phyloP scores from a whole-genome alignment of 2,329 filamentous ascomycete genomes.

The Pseudogymnoascus sp. region DNA sequence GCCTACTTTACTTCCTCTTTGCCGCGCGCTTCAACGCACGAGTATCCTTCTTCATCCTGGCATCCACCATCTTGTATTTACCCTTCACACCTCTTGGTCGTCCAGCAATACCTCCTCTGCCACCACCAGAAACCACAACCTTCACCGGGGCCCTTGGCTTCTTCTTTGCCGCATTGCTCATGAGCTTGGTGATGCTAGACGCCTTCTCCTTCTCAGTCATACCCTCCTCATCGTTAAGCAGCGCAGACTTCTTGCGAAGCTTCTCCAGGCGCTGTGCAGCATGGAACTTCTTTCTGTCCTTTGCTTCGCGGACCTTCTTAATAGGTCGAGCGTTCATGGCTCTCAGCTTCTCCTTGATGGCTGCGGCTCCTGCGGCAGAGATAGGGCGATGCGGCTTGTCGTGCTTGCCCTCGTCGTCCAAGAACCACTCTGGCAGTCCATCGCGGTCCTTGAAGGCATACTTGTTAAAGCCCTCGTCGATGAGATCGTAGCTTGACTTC shows the following conservation, averaged over 20 bases:
- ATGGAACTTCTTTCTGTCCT: conserved; percentile 95
- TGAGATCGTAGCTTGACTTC: conserved; percentile 67
- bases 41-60: conserved; percentile 93
- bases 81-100: conserved; percentile 89
- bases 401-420: conserved; percentile 83
- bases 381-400: conserved; percentile 83
- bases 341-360: conserved; percentile 89
- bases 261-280: conserved; percentile 86
- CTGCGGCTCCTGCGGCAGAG: conserved; percentile 76
- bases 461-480: conserved; percentile 92
- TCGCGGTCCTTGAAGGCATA: conserved; percentile 84
- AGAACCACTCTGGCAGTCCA: conserved; percentile 93
- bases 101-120: conserved; percentile 77
- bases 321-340: conserved; percentile 93
- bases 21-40: conserved; percentile 72
- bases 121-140: conserved; percentile 78
- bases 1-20: conserved; percentile 55
- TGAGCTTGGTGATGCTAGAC: conserved; percentile 68
- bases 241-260: conserved; percentile 91
- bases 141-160: conserved; percentile 77
- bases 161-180: conserved; percentile 75
- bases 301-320: conserved; percentile 97
- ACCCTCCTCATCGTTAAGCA: conserved; percentile 80
- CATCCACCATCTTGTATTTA: conserved; percentile 94
- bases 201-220: conserved; percentile 97